Evolutionary conservation across 2,329 filamentous ascomycete species (phyloP), one percentile per base, ranked within the genome.

Genomic region (Thelonectria olida): DNA sequence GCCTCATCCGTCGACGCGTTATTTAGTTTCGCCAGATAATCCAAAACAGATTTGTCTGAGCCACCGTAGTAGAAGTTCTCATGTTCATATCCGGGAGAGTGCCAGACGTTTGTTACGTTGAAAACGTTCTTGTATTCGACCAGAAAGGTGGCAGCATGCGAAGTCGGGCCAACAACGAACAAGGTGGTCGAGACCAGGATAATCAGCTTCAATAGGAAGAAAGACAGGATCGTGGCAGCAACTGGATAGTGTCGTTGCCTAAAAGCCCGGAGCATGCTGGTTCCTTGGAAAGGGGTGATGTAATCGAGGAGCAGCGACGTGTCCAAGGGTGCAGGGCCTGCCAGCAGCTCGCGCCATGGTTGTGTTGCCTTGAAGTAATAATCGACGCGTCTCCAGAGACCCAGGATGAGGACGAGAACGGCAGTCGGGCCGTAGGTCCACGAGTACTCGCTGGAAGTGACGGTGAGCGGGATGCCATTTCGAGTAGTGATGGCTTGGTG

Each of bases 231-330:
- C 4, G 51, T 54, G 6, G 17, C 25, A 6, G 7, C 22, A 45
- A 54, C 39, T 20, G 38, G 15, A 31, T 44, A 36, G 23, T 54
- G 51, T 12, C 25, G 15, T 1, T 22, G 20, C 13, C 20, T 34
- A 5, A 54, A 15, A 7, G 38, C 51, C 17, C 10, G 8, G 4
- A 45, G 4, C 6, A 54, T 20, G 19, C 38, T 45, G 8, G 23
- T 31, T 13, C 23, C 25, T 9, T 54, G 25, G 15, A 45, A 45
- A 5, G 51, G 23, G 6, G 38, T 27, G 12, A 54, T 44, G 27
- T 54, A 54, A 15, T 54, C 51, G 25, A 54, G 51, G 6, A 54
- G 51, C 5, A 54, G 38, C 15, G 51, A 54, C 17, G 25, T 25
- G 1, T 45, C 27, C 4, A 38, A 15, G 22, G 39, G n/a, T 10